Evolutionary conservation across 1,139 yeast genomes (phyloP), one percentile per base, ranked within the genome.

Genomic region (Saccharomyces hybrid): DNA sequence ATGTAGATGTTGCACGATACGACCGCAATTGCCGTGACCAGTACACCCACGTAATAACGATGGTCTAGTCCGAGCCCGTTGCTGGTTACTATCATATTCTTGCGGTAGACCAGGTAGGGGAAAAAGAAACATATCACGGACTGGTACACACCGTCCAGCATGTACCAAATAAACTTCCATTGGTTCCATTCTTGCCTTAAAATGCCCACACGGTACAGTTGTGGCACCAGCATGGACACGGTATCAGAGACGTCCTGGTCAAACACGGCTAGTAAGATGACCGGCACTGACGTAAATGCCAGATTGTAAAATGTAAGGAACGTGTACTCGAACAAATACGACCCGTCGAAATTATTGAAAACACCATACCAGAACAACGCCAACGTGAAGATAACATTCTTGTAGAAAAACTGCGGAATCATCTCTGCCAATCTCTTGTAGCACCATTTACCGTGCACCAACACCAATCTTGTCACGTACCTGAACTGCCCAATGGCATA

Each of bases 401-500:
- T 93, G 76, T 84, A 93, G 67, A 93, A 93, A 74, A 93, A 89
- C 68, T 86, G 81, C 28, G 98, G 97, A 65, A 91, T 86, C 96
- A 91, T 90, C 71, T 93, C 98, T 42, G 96, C 84, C 53, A 93
- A 76, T 62, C 99, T 78, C 66, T 87, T 87, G 70, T 93, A 93
- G 1, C 96, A 87, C 97, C 98, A 93, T 69, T 97, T 80, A 34
- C 99, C 99, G 73, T 93, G 99, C 21, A 90, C 95, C 56, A 93
- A 74, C 55, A 93, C 75, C 61, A 93, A 75, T 63, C 93, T 79
- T 0, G 89, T 81, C 66, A 93, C 72, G 67, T 80, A 93, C 66
- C 98, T 78, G 74, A 93, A 93, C 71, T 93, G 99, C 7, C 97
- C 99, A 70, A 93, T 77, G 1, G 97, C 99, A 73, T 90, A 93